Base-by-base conservation (phyloP, 371 early-diverging fungal genomes). In the Mortierella sp. region DNA sequence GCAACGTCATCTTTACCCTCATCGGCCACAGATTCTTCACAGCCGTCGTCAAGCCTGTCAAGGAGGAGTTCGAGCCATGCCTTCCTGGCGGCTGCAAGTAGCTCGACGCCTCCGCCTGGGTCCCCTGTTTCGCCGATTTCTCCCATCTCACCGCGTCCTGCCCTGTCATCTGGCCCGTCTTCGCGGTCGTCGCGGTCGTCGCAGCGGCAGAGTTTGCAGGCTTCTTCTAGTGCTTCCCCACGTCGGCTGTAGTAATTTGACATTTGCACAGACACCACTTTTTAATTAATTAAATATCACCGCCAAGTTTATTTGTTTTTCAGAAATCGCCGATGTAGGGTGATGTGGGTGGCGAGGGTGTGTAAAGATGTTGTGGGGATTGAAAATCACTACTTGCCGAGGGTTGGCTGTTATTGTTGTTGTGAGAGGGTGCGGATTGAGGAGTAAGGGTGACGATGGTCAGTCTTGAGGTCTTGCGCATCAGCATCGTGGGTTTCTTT, bases 181-280 rank as follows among this genome's bases (percentile, higher is more conserved):
- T 82, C 82, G 8, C 60, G 82, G 27, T 71, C 77, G 6, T 82
- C 82, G 8, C 60, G 82, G 27, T 71, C 77, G 6, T 77, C 75
- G 10, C 54, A 82, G 16, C 78, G 82, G 8, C 77, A 65, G 71
- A 82, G 78, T 41, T 63, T 60, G 1, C 78, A 77, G 21, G 27
- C 71, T 44, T 11, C 46, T 27, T n/a, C 43, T 44, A 44, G 5
- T 58, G 12, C 58, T 8, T 27, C 60, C 32, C 32, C 60, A 0
- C 27, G 27, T 16, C 29, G 60, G 18, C 4, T 16, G 4, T 60
- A 32, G 32, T 41, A 4, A 41, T 41, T 1, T 41, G 7, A 0
- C 41, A 41, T 41, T 32, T 60, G 4, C 16, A 29, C 60, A n/a
- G 35, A 27, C 32, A 32, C 35, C 32, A 56, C 27, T n/a, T 29